Conservation (phyloP, 2,329 filamentous ascomycete species). For the Aspergillus thermomutatus region DNA sequence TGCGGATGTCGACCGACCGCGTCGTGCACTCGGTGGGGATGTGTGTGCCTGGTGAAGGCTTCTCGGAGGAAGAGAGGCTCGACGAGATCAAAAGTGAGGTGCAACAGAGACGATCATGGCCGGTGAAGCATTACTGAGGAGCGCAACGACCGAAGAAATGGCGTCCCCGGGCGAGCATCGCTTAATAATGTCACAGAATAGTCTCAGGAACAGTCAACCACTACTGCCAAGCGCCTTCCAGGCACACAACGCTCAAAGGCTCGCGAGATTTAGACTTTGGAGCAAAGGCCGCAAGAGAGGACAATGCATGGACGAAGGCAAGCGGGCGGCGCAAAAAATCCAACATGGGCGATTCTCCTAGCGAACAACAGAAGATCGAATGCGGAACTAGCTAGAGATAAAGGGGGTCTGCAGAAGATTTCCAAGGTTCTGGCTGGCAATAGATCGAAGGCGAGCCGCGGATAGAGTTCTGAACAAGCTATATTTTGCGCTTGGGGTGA, state of each 20-base stretch:
- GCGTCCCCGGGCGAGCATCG: background rate
- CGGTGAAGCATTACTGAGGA: background rate
- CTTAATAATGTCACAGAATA: background rate
- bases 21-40: background rate
- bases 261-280: background rate
- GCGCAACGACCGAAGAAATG: background rate
- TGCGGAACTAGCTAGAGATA: background rate
- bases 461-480: background rate
- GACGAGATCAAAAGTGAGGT: background rate
- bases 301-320: background rate
- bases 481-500: background rate
- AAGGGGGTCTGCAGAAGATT: background rate
- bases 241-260: background rate
- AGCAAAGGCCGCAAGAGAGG: too few species aligned
- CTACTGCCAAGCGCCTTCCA: background rate
- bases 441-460: background rate
- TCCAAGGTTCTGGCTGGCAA: background rate
- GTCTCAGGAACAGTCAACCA: background rate
- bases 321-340: background rate
- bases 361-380: too few species aligned
- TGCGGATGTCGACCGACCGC: background rate
- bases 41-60: too few species aligned
- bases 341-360: too few species aligned
- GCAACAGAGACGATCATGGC: background rate
- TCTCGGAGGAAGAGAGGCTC: too few species aligned